Evolutionary conservation across 169 alveolate species (phyloP).

Genomic region (Eimeria necatrix): DNA sequence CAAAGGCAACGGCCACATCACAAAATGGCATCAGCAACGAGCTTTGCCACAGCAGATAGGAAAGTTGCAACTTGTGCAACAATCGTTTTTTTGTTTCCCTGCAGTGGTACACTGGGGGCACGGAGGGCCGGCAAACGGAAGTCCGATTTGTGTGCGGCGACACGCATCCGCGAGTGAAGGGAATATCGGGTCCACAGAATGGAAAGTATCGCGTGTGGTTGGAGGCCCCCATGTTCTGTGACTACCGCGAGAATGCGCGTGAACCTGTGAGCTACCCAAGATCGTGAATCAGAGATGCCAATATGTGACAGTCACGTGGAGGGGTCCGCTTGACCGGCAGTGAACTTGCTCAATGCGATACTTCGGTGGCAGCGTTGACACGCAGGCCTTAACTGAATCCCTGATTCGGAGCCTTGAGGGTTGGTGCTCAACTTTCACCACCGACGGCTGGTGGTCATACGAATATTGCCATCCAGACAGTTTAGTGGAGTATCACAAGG

Average conservation of each 20-base stretch:
- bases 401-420: conserved; percentile 77
- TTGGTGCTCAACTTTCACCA: conserved; percentile 78
- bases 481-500: conserved; percentile 65
- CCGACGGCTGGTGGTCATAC: conserved; percentile 75
- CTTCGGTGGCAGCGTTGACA: background rate
- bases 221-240: conserved; percentile 81
- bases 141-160: conserved; percentile 76
- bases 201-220: conserved; percentile 61
- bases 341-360: too few species aligned
- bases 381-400: conserved; percentile 70
- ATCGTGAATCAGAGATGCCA: too few species aligned
- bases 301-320: too few species aligned
- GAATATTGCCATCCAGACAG: conserved; percentile 80
- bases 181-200: conserved; percentile 12
- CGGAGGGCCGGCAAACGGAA: conserved; percentile 79
- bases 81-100: background rate
- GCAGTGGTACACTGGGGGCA: conserved; percentile 71
- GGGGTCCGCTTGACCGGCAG: too few species aligned
- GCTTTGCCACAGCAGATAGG: background rate
- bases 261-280: conserved; percentile 38
- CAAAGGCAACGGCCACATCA: too few species aligned
- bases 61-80: background rate
- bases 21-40: too few species aligned
- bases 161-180: conserved; percentile 61
- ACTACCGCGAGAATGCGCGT: conserved; percentile 61